Percentiles rank a stretch among this genome's conserved stretches.
These are phyloP conservation scores for Colletotrichum acutatum DNA, from an alignment of 2,329 filamentous ascomycete genomes.

Conservation along the genomic window DNA sequence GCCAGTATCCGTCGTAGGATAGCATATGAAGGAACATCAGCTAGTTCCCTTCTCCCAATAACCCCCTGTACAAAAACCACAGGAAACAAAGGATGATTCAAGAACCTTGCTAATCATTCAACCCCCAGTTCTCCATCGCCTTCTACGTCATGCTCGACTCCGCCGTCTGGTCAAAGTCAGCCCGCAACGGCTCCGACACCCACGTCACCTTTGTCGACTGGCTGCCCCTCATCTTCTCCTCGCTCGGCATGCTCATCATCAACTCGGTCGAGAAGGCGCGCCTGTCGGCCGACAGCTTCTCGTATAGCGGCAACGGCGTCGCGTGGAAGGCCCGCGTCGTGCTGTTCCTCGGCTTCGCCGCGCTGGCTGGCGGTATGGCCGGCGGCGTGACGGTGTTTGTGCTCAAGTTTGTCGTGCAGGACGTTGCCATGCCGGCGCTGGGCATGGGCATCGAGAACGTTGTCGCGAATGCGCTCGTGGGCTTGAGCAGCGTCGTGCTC, in stretches of 20 bases:
- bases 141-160: conserved; percentile 77
- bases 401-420: conserved; percentile 70
- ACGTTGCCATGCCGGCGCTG: conserved; percentile 69
- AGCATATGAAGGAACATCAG: background rate
- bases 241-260: conserved; percentile 77
- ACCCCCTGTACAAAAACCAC: background rate
- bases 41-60: background rate
- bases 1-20: background rate
- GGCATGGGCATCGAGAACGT: conserved; percentile 76
- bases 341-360: conserved; percentile 74
- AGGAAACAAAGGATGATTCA: background rate
- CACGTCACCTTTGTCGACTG: conserved; percentile 77
- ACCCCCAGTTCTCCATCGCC: conserved; percentile 70
- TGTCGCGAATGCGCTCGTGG: conserved; percentile 72
- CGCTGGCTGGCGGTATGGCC: conserved; percentile 74
- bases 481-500: conserved; percentile 71
- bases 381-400: conserved; percentile 76
- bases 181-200: conserved; percentile 67
- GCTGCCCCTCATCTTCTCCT: conserved; percentile 75
- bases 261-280: conserved; percentile 76
- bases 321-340: conserved; percentile 77
- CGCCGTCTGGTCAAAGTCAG: conserved; percentile 73
- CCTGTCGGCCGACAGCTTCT: conserved; percentile 71
- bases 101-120: background rate
- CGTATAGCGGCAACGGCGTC: conserved; percentile 70